Evolutionary conservation across 768 basidiomycete species (phyloP).

Genomic region (Leccinum fibrillosum): DNA sequence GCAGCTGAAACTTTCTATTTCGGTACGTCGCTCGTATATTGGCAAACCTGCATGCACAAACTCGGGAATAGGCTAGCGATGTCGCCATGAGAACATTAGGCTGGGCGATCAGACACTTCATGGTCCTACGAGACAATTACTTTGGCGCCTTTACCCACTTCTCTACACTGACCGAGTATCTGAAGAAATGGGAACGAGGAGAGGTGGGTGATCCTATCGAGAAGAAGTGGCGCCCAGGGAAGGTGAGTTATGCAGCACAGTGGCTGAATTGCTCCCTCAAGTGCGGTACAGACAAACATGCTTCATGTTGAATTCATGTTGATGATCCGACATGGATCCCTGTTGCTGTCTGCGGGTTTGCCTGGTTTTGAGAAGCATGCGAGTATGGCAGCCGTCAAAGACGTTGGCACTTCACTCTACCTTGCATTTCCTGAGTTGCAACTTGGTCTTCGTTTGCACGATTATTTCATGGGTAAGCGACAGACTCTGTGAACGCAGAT

Average conservation of each 20-base stretch:
- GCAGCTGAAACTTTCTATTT: conserved; percentile 64
- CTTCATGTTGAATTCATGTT: conserved; percentile 72
- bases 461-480: conserved; percentile 80
- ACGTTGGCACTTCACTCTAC: conserved; percentile 53
- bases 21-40: conserved; percentile 35
- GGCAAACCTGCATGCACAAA: neutral
- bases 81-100: conserved; percentile 70
- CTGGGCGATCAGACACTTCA: conserved; percentile 86
- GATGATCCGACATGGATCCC: conserved; percentile 45
- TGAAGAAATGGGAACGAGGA: conserved; percentile 57
- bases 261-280: conserved; percentile 6
- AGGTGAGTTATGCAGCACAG: conserved; percentile 42
- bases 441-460: conserved; percentile 74
- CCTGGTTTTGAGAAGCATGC: conserved; percentile 52
- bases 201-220: conserved; percentile 79
- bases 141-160: conserved; percentile 94
- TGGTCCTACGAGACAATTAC: conserved; percentile 91
- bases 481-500: neutral
- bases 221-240: conserved; percentile 75
- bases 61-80: conserved; percentile 41
- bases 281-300: conserved; percentile 64
- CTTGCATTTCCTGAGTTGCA: conserved; percentile 67
- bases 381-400: conserved; percentile 26
- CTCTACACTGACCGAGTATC: conserved; percentile 81
- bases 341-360: conserved; percentile 66